Conservation (phyloP, 2,329 filamentous ascomycete species). For the Amylocarpus encephaloides region DNA sequence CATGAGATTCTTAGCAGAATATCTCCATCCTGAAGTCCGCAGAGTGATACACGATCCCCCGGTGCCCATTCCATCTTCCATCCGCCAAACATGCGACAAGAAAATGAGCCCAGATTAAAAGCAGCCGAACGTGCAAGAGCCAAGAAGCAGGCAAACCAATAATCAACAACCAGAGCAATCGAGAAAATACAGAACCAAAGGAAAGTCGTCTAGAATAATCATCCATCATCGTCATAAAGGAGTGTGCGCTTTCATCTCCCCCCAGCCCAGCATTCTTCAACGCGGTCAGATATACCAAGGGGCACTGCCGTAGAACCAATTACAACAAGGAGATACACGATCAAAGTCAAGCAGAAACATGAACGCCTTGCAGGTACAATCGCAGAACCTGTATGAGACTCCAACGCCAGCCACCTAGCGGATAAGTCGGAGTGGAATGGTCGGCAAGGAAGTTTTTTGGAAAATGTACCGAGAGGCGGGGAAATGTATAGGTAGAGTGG, state of each 20-base stretch:
- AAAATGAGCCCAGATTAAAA: conserved; percentile 5
- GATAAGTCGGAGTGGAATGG: conserved; percentile 7
- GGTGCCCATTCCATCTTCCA: background rate
- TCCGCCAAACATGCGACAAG: background rate
- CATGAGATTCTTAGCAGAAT: background rate
- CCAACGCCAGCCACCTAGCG: conserved; percentile 1
- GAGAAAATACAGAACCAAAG: conserved; percentile 10
- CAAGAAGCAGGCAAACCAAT: conserved; percentile 1
- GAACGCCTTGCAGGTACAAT: conserved; percentile 8
- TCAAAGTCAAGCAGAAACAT: background rate
- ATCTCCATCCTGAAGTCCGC: background rate
- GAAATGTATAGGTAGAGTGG: conserved; percentile 14
- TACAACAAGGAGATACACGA: conserved; percentile 6
- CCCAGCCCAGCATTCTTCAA: conserved; percentile 6
- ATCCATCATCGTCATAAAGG: conserved; percentile 26
- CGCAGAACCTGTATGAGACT: background rate
- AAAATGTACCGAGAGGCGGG: conserved; percentile 16
- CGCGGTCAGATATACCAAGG: conserved; percentile 5
- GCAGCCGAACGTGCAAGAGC: conserved; percentile 1
- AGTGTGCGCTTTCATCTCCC: conserved; percentile 14
- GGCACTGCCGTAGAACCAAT: conserved; percentile 7
- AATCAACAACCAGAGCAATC: conserved; percentile 1
- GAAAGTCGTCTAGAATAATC: conserved; percentile 27
- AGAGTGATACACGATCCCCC: conserved; percentile 6
- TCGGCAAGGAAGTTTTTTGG: conserved; percentile 12